Conservation (phyloP, 2,329 filamentous ascomycete genomes). For the Dendrostoma leiphaemia region DNA sequence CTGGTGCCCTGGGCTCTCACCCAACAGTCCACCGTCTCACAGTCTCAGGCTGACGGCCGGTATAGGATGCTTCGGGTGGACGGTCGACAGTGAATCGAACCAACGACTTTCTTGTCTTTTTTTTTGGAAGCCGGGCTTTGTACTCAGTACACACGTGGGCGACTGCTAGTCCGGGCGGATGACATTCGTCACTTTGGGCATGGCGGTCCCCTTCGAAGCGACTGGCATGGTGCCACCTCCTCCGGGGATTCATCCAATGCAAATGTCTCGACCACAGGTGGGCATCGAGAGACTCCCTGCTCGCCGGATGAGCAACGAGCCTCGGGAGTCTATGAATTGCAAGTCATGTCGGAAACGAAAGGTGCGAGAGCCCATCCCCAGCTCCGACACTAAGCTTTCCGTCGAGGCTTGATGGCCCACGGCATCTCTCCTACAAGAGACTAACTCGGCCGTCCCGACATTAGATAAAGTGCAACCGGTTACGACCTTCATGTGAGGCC, state of each 20-base stretch:
- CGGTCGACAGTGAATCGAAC: constrained; percentile 5
- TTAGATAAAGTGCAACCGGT: constrained; percentile 88
- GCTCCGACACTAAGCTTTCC: background rate
- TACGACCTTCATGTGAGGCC: constrained; percentile 81
- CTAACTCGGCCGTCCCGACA: constrained; percentile 13
- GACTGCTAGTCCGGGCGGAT: constrained; percentile 7
- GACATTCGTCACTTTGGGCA: constrained; percentile 24
- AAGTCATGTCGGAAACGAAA: constrained; percentile 92
- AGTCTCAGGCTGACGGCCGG: background rate
- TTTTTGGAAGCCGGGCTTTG: background rate
- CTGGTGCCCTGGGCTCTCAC: background rate
- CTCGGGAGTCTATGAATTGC: constrained; percentile 91
- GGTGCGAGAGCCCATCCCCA: constrained; percentile 47
- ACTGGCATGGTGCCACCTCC: constrained; percentile 40
- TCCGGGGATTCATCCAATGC: constrained; percentile 43
- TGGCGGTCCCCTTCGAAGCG: constrained; percentile 40
- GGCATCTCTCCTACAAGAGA: background rate
- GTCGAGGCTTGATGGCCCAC: background rate
- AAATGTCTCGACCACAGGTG: constrained; percentile 73
- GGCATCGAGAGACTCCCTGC: constrained; percentile 77
- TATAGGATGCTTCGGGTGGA: constrained; percentile 6
- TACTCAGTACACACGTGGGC: background rate
- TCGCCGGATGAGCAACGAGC: constrained; percentile 69
- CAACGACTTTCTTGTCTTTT: no score
- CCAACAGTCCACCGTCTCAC: background rate